A percentile compares a stretch with the other conserved stretches of the same genome.
These are phyloP conservation scores for Anastatica hierochuntica DNA, from an alignment of 345 rosid species.

Conservation along the genomic window DNA sequence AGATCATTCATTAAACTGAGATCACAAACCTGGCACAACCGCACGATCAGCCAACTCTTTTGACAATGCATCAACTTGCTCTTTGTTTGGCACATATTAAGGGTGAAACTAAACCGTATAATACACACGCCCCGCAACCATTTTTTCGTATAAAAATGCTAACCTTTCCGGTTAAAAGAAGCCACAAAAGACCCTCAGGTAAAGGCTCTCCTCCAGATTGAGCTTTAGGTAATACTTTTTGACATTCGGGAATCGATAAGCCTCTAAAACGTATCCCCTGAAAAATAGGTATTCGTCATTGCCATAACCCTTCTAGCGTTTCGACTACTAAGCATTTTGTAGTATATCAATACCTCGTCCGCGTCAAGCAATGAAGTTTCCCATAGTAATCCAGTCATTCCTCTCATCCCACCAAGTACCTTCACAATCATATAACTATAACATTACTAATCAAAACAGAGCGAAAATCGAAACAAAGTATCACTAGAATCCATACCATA, in stretches of 20 bases:
- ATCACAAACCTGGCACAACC: constrained; percentile 69
- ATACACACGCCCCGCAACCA: background rate
- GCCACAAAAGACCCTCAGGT: constrained; percentile 97
- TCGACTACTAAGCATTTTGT: too few species aligned
- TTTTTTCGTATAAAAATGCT: background rate
- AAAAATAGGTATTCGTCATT: background rate
- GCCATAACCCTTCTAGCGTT: too few species aligned
- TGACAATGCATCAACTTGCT: constrained; percentile 73
- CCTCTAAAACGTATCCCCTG: constrained; percentile 95
- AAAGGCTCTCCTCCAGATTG: constrained; percentile 82
- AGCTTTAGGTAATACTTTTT: constrained; percentile 75
- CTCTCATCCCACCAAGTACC: constrained; percentile 98
- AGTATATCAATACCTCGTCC: constrained; percentile 49
- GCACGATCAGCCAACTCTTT: constrained; percentile 70
- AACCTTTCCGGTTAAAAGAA: constrained; percentile 95
- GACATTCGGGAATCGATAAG: constrained; percentile 89
- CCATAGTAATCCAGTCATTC: constrained; percentile 94
- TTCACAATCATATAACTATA: constrained; percentile 5
- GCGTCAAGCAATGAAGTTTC: constrained; percentile 93
- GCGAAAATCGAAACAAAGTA: background rate
- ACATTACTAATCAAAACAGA: background rate
- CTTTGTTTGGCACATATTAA: constrained; percentile 59
- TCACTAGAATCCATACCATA: constrained; percentile 41
- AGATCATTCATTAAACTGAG: too few species aligned
- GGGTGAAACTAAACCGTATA: background rate